Percentiles rank a stretch among this genome's conserved stretches.
Conservation (phyloP, 331 rosid species). For the Saraca asoca region DNA sequence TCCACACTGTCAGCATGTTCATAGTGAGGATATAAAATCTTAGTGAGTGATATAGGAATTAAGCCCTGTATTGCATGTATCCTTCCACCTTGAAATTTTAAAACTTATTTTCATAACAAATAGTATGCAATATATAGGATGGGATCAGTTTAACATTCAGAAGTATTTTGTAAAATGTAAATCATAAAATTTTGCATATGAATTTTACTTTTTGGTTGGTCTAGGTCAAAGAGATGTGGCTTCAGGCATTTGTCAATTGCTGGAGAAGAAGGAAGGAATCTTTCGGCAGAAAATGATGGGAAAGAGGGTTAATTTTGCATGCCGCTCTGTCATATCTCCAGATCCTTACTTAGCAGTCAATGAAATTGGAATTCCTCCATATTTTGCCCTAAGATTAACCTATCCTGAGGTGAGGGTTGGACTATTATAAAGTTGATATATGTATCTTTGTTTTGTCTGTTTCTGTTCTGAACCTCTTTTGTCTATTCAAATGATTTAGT, state of each 20-base stretch:
- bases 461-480: constrained; percentile 17
- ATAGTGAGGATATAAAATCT: not conserved
- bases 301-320: constrained; percentile 93
- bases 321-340: constrained; percentile 98
- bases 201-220: constrained; percentile 41
- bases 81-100: no score
- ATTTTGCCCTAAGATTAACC: constrained; percentile 77
- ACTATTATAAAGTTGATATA: constrained; percentile 4
- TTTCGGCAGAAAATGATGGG: constrained; percentile 99
- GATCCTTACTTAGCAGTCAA: constrained; percentile 97
- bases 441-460: constrained; percentile 13
- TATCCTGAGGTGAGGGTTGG: constrained; percentile 82
- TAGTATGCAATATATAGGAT: no score
- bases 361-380: constrained; percentile 97
- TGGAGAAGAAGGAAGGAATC: constrained; percentile 95
- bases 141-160: no score
- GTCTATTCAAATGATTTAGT: not conserved
- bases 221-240: constrained; percentile 54
- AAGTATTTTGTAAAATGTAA: no score
- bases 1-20: not conserved
- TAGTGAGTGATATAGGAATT: not conserved
- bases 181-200: not conserved
- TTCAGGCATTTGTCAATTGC: constrained; percentile 82
- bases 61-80: not conserved
- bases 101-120: no score